Evolutionary conservation across 345 rosid species (phyloP).

Genomic region (Trapa bicornis): DNA sequence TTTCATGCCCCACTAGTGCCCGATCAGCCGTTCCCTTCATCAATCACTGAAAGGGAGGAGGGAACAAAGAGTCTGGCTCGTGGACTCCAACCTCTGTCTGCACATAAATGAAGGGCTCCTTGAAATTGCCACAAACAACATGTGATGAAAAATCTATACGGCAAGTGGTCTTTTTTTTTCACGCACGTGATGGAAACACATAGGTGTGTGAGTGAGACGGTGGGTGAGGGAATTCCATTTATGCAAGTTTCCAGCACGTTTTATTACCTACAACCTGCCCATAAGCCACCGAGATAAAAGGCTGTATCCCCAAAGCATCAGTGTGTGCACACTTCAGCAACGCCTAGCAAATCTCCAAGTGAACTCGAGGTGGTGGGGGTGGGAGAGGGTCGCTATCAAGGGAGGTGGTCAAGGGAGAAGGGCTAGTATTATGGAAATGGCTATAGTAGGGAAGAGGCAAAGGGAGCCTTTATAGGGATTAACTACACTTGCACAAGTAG

Average conservation of each 20-base stretch:
- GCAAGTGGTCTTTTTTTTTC: neutral
- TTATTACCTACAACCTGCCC: neutral
- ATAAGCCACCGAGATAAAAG: neutral
- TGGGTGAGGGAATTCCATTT: neutral
- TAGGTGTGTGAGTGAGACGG: neutral
- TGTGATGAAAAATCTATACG: neutral
- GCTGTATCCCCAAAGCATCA: neutral
- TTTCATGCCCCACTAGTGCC: too few relatives aligned
- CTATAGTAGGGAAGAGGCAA: slow-evolving; percentile 7
- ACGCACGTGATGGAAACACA: neutral
- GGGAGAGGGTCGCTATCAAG: neutral
- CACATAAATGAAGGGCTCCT: neutral
- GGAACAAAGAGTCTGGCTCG: too few relatives aligned
- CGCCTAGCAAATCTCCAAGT: too few relatives aligned
- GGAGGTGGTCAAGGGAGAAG: too few relatives aligned
- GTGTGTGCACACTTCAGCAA: too few relatives aligned
- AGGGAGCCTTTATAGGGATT: slow-evolving; percentile 18
- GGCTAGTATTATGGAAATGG: neutral
- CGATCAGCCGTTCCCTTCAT: too few relatives aligned
- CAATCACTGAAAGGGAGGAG: too few relatives aligned
- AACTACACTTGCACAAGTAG: slow-evolving; percentile 8
- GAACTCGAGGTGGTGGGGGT: neutral
- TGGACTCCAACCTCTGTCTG: neutral
- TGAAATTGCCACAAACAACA: too few relatives aligned
- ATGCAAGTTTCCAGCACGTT: neutral